Conservation (phyloP, 2,329 filamentous ascomycete genomes). For the Trichoderma koningiopsis region DNA sequence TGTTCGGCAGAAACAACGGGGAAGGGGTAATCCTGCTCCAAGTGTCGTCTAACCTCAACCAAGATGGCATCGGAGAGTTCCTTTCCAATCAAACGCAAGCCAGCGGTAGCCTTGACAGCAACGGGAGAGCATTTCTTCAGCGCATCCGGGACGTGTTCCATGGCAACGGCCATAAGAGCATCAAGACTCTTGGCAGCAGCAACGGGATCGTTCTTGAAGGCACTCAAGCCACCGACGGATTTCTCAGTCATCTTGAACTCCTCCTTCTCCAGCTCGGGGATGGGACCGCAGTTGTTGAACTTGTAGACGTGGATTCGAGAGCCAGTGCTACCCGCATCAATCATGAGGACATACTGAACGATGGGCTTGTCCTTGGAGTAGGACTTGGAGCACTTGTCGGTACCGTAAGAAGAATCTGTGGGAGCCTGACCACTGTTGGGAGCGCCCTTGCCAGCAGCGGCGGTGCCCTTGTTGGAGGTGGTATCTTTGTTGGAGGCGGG, state of each 20-base stretch:
- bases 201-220: slow-evolving; percentile 82
- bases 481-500: not conserved
- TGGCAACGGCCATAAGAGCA: slow-evolving; percentile 79
- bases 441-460: slow-evolving; percentile 24
- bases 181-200: slow-evolving; percentile 90
- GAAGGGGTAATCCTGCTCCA: slow-evolving; percentile 92
- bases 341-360: slow-evolving; percentile 97
- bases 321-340: slow-evolving; percentile 96
- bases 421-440: slow-evolving; percentile 53
- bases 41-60: slow-evolving; percentile 75
- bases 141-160: slow-evolving; percentile 81
- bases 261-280: slow-evolving; percentile 92
- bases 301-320: slow-evolving; percentile 98
- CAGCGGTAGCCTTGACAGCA: slow-evolving; percentile 97
- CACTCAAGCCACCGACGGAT: slow-evolving; percentile 80
- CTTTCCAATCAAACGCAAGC: slow-evolving; percentile 80
- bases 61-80: slow-evolving; percentile 84
- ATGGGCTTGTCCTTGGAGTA: slow-evolving; percentile 87
- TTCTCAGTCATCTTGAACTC: slow-evolving; percentile 93
- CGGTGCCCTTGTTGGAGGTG: slow-evolving; percentile 27
- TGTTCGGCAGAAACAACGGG: slow-evolving; percentile 85
- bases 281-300: slow-evolving; percentile 97
- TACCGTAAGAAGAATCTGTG: slow-evolving; percentile 64
- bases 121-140: slow-evolving; percentile 91
- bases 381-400: slow-evolving; percentile 78